phyloP scores from a whole-genome alignment of 768 basidiomycete genomes.

The Tubosaeta sp. region DNA sequence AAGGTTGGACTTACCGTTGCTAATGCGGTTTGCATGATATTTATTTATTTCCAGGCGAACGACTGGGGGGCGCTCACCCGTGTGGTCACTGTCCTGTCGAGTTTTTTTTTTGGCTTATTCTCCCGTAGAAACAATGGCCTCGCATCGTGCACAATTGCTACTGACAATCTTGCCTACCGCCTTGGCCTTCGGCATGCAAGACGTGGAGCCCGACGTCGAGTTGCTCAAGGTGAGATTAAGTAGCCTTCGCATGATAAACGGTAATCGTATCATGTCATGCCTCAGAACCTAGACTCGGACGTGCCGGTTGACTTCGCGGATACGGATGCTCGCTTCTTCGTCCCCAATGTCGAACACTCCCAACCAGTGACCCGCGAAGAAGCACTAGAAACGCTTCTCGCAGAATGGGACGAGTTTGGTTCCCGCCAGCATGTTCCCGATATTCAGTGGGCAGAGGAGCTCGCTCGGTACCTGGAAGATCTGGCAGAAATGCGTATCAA shows the following conservation, averaged over 20 bases:
- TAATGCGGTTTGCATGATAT: background rate
- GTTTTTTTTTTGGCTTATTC: background rate
- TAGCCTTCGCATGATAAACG: background rate
- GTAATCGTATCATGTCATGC: background rate
- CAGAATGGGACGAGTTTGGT: constrained; percentile 29
- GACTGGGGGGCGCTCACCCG: constrained; percentile 62
- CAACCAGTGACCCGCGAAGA: constrained; percentile 11
- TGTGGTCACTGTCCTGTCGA: constrained; percentile 24
- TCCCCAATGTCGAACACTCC: constrained; percentile 13
- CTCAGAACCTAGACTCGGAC: constrained; percentile 55
- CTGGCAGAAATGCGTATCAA: constrained; percentile 42
- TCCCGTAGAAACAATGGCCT: constrained; percentile 40
- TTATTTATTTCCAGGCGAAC: constrained; percentile 39
- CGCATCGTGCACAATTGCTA: constrained; percentile 42
- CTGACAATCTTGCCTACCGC: constrained; percentile 42
- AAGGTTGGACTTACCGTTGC: constrained; percentile 36
- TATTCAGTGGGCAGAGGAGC: constrained; percentile 36
- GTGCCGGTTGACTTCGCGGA: constrained; percentile 35
- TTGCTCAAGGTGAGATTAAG: constrained; percentile 42
- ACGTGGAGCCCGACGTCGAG: constrained; percentile 41
- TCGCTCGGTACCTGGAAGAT: constrained; percentile 38
- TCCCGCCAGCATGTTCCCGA: constrained; percentile 37
- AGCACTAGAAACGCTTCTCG: constrained; percentile 12
- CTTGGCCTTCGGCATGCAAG: constrained; percentile 45
- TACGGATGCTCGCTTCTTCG: constrained; percentile 34